Percentiles rank a stretch among this genome's conserved stretches.
phyloP scores from a whole-genome alignment of 2,329 filamentous ascomycete species.

The Alternaria brassicae region DNA sequence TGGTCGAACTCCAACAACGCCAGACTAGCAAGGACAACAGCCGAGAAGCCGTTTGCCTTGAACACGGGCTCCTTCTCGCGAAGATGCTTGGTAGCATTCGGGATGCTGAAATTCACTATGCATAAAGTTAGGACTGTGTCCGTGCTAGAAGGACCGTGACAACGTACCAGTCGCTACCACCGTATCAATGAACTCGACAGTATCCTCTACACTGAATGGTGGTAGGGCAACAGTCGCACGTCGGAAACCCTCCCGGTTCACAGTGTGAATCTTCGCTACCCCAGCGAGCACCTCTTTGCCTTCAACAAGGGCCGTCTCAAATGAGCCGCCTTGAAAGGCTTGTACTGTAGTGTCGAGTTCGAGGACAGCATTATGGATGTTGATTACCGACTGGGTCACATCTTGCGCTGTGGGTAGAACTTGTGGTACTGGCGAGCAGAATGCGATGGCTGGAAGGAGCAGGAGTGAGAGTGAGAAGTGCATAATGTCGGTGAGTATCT shows the following conservation, averaged over 20 bases:
- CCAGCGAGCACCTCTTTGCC: conserved; percentile 22
- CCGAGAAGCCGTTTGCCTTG: conserved; percentile 15
- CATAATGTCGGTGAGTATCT: background rate
- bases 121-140: background rate
- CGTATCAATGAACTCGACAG: conserved; percentile 10
- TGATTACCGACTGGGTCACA: conserved; percentile 13
- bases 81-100: conserved; percentile 14
- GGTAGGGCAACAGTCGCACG: conserved; percentile 17
- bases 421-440: conserved; percentile 1
- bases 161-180: conserved; percentile 19
- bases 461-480: background rate
- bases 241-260: conserved; percentile 24
- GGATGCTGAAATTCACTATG: conserved; percentile 24
- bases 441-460: conserved; percentile 3
- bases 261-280: conserved; percentile 26
- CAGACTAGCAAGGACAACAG: conserved; percentile 23
- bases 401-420: background rate
- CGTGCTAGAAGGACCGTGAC: background rate
- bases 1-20: conserved; percentile 24
- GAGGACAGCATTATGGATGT: conserved; percentile 26
- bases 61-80: conserved; percentile 19
- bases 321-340: conserved; percentile 6
- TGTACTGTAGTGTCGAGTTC: conserved; percentile 17
- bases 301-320: conserved; percentile 20
- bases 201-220: conserved; percentile 17